Evolutionary conservation across 495 filamentous ascomycete species (phyloP), one percentile per base, ranked within the genome.

Genomic region (Evernia prunastri): DNA sequence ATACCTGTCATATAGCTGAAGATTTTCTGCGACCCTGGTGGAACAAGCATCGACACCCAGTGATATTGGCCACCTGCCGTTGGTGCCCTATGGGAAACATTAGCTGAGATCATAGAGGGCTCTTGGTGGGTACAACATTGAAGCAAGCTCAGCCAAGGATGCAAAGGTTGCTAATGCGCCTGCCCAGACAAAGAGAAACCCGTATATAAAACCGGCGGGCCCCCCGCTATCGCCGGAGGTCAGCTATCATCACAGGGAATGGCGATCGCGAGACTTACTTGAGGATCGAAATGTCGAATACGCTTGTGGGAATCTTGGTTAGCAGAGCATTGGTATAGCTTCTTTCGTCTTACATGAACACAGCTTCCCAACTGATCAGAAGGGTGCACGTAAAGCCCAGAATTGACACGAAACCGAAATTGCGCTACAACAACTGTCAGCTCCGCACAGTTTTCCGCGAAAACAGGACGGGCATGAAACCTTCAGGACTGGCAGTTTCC

Each of bases 151-250:
- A 1, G 73, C 72, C 4, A 80, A 63, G 8, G 74, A 40, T 17
- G 54, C 70, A 60, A 75, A 78, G 13, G 67, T 67, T 13, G 69
- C 69, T 9, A 72, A 68, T 7, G 70, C 71, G 11, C 78, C 75
- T 10, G 67, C 49, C 80, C 80, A 84, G 18, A 72, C 75, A 65
- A 84, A 76, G 20, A 84, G 57, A 62, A 77, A 86, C 6, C 75
- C 76, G 72, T 81, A 84, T 5, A 86, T 70, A 0, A 83, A 76
- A 23, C 80, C 81, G 1, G 77, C 81, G 3, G 81, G 77, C 0
- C 83, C 83, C 25, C 78, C 81, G 68, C 68, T 70, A 25, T 68
- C 69, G 0, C 75, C 67, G n/a, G 70, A 67, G 9, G 71, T 68
- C 56, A 67, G 66, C 36, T 72, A 62, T 61, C 66, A 64, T 43